Evolutionary conservation across 116 monocot species (phyloP).

Genomic region (Trichopus zeylanicus): DNA sequence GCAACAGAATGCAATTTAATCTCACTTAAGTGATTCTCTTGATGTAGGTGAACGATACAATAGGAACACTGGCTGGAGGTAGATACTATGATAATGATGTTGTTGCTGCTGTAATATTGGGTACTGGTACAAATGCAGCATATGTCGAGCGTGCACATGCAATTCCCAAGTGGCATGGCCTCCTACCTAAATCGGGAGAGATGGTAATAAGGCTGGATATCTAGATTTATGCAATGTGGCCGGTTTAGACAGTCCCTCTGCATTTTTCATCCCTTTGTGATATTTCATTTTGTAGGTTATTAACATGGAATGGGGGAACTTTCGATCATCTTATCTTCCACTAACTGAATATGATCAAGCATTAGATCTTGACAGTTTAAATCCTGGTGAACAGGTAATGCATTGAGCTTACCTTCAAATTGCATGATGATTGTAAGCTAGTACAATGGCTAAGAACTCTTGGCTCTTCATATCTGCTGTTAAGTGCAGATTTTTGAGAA

Average conservation of each 20-base stretch:
- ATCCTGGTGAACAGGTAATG: conserved; percentile 67
- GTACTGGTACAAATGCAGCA: conserved; percentile 82
- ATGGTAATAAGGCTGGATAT: conserved; percentile 30
- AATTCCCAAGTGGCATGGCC: conserved; percentile 81
- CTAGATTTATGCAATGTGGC: no score
- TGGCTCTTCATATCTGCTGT: background rate
- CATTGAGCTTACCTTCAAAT: background rate
- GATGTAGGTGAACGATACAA: conserved; percentile 63
- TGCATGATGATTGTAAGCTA: background rate
- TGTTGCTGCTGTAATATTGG: conserved; percentile 65
- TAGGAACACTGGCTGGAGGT: conserved; percentile 71
- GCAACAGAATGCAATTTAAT: no score
- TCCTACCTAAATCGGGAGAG: conserved; percentile 58
- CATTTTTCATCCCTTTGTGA: background rate
- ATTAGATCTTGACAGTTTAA: conserved; percentile 62
- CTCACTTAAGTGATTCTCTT: conserved; percentile 3
- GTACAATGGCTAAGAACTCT: no score
- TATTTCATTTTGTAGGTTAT: conserved; percentile 43
- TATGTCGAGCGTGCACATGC: conserved; percentile 66
- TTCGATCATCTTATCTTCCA: conserved; percentile 56
- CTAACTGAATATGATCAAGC: conserved; percentile 54
- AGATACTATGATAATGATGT: conserved; percentile 64
- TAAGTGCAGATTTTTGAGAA: conserved; percentile 46
- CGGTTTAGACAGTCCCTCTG: conserved; percentile 1
- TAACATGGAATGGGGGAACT: conserved; percentile 90